Percentiles rank a stretch among this genome's conserved stretches.
Evolutionary conservation across 169 alveolate genomes (phyloP).

Genomic region (Eimeria maxima): DNA sequence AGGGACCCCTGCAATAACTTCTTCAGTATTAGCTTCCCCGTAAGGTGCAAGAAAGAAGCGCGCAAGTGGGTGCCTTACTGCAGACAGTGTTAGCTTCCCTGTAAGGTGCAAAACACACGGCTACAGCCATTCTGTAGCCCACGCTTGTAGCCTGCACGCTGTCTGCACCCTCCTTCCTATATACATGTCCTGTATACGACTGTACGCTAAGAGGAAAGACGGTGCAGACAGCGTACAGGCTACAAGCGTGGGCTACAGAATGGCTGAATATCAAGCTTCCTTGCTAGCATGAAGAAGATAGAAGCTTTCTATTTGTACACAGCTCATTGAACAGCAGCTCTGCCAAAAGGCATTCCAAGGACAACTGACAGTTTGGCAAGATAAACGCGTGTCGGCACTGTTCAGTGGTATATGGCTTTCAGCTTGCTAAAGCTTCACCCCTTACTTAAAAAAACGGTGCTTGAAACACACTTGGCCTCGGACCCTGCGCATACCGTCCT

Average conservation of each 20-base stretch:
- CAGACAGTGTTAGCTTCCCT: too few relatives aligned
- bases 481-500: background rate
- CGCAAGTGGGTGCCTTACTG: background rate
- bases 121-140: background rate
- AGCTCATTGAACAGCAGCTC: background rate
- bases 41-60: background rate
- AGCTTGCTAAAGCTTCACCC: background rate
- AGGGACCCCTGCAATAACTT: background rate
- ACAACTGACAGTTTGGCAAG: constrained; percentile 23
- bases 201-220: background rate
- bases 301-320: background rate
- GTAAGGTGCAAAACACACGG: too few relatives aligned
- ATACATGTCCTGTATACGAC: background rate
- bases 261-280: background rate
- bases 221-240: background rate
- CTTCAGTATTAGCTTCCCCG: background rate
- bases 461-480: background rate
- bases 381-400: background rate
- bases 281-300: background rate
- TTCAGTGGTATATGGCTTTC: background rate
- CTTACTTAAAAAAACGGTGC: constrained; percentile 16
- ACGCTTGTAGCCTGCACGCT: background rate
- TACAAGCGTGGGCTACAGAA: background rate
- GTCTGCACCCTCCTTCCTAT: background rate
- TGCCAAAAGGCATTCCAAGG: background rate